Percentiles rank a stretch among this genome's conserved stretches.
Conservation (phyloP, 2,329 filamentous ascomycete genomes). For the Colletotrichum sublineola region DNA sequence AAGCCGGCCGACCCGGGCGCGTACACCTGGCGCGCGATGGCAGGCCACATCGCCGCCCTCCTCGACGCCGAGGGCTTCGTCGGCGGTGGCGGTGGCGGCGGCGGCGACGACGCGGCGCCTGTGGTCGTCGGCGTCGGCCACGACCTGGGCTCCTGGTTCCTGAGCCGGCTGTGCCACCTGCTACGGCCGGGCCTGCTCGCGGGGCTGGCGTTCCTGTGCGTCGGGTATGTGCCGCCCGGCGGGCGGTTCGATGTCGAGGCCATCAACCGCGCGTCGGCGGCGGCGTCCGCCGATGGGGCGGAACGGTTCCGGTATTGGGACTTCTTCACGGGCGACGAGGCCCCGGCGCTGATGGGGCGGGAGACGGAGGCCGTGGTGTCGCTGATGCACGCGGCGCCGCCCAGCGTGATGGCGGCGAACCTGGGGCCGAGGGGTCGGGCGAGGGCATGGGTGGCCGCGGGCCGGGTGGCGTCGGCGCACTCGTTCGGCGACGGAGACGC, state of each 20-base stretch:
- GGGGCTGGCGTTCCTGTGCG: constrained; percentile 48
- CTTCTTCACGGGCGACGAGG: constrained; percentile 28
- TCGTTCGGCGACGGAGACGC: constrained; percentile 1
- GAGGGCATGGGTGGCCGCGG: constrained; percentile 19
- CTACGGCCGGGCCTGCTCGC: constrained; percentile 43
- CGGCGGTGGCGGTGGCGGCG: no score
- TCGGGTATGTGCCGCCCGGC: constrained; percentile 48
- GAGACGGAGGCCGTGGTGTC: constrained; percentile 22
- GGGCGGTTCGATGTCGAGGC: constrained; percentile 49
- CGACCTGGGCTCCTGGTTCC: constrained; percentile 52
- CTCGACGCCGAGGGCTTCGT: constrained; percentile 80
- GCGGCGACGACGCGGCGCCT: constrained; percentile 56
- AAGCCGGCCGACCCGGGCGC: constrained; percentile 81
- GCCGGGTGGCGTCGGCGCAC: constrained; percentile 1
- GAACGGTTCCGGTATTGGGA: constrained; percentile 38
- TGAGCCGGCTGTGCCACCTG: constrained; percentile 49
- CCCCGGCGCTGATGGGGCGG: constrained; percentile 16
- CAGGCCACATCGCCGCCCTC: constrained; percentile 80
- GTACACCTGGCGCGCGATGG: constrained; percentile 86
- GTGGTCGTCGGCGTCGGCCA: constrained; percentile 68
- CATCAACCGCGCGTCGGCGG: constrained; percentile 50
- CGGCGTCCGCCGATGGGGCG: constrained; percentile 21
- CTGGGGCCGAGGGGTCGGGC: constrained; percentile 16
- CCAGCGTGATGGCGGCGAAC: constrained; percentile 30
- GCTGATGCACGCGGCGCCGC: constrained; percentile 34